Evolutionary conservation across 495 filamentous ascomycete genomes (phyloP).

Genomic region (Talaromyces borbonicus): DNA sequence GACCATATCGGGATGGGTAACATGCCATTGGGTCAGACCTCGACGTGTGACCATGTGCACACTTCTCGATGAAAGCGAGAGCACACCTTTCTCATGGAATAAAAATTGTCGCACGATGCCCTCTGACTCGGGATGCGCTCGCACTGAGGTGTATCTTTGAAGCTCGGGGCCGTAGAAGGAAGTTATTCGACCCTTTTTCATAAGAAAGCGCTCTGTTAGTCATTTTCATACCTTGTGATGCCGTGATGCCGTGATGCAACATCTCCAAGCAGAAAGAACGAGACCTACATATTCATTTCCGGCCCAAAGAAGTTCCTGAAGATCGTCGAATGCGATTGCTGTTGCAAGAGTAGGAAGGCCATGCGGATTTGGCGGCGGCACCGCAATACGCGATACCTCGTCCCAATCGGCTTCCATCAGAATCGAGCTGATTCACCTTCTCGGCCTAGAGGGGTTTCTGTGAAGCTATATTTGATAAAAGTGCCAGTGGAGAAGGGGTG

Average conservation of each 20-base stretch:
- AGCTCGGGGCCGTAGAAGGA: slow-evolving; percentile 80
- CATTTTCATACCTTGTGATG: not conserved
- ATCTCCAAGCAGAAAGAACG: not conserved
- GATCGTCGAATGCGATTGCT: slow-evolving; percentile 75
- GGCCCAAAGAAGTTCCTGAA: slow-evolving; percentile 82
- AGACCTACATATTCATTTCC: slow-evolving; percentile 75
- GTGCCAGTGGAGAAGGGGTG: not conserved
- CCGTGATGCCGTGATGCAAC: too few species aligned
- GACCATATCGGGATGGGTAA: slow-evolving; percentile 65
- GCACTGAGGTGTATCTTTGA: slow-evolving; percentile 68
- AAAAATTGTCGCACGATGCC: slow-evolving; percentile 69
- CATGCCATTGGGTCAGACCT: slow-evolving; percentile 77
- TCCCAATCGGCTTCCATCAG: slow-evolving; percentile 41
- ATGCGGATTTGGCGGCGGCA: slow-evolving; percentile 56
- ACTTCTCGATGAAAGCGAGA: slow-evolving; percentile 65
- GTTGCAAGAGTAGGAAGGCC: slow-evolving; percentile 54
- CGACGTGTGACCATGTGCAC: slow-evolving; percentile 78
- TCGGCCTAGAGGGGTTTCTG: not conserved
- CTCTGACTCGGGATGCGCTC: slow-evolving; percentile 55
- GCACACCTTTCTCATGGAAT: slow-evolving; percentile 76
- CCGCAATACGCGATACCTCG: slow-evolving; percentile 60
- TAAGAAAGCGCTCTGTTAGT: not conserved
- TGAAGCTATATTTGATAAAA: not conserved
- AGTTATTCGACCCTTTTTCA: slow-evolving; percentile 74
- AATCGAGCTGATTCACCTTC: not conserved